Evolutionary conservation across 2,329 filamentous ascomycete species (phyloP), one percentile per base, ranked within the genome.

Genomic region (Cordyceps cateniannulata): DNA sequence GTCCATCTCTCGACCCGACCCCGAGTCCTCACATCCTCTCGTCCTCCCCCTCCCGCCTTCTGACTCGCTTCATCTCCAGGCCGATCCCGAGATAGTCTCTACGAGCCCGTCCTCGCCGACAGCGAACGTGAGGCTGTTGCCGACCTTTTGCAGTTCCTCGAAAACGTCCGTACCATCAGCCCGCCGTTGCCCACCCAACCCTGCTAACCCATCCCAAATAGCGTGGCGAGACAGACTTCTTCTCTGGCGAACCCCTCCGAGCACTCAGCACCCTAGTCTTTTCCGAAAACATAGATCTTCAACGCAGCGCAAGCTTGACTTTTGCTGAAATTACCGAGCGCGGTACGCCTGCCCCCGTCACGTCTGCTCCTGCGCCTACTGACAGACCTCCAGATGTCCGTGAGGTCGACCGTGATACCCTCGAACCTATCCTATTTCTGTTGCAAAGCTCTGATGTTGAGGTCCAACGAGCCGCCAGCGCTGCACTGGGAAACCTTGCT

Each of bases 251-350:
- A 71, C 95, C 95, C 50, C 85, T 99, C 62, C 89, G 90, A 76
- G 93, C 95, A 50, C 80, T 99, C 61, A 97, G 91, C 76, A 99
- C 93, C 14, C 84, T 99, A 27, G 95, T 99, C 62, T 99, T 96
- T 75, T 99, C 95, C 62, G 93, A 98, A 76, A 99, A 99, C 78
- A 93, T 99, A 73, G 95, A 99, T 74, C 83, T 99, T 58, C 95
- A 99, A 78, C 85, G 95, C 66, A 98, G 95, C 77, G 95, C 95
- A 58, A 98, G 93, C 74, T 84, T 99, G 75, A 99, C 95, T 2
- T 99, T 99, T 81, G 95, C 95, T 63, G 95, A 99, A 75, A 99
- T 99, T 67, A 99, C 95, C 44, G 95, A 99, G 77, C 80, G 93
- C 91, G 93, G 95, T 97, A 82, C 69, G 81, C 67, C 29, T 63